A percentile compares a stretch with the other conserved stretches of the same genome.
Conservation (phyloP, 306 rosid species). For the Vigna unguiculata region DNA sequence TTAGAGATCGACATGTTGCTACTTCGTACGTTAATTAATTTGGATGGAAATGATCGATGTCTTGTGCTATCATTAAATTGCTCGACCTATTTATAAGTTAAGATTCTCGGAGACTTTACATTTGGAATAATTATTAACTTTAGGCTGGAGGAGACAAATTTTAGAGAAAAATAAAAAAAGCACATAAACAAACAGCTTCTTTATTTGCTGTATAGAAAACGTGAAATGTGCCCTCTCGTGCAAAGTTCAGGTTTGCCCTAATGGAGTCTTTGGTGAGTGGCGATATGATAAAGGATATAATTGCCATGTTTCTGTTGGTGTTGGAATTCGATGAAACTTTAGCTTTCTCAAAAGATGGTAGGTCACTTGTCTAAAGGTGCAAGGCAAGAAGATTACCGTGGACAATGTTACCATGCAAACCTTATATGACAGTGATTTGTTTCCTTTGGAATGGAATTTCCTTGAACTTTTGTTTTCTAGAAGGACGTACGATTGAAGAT, state of each 20-base stretch:
- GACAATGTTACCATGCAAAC: background rate
- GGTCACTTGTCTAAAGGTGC: conserved; percentile 25
- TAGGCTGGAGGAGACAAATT: background rate
- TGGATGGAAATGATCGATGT: background rate
- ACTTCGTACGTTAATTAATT: background rate
- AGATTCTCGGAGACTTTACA: conserved; percentile 9
- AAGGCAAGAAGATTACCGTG: conserved; percentile 35
- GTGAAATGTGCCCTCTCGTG: background rate
- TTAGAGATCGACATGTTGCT: conserved; percentile 22
- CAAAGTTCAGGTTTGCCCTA: conserved; percentile 12
- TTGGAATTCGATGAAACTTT: conserved; percentile 17
- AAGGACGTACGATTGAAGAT: background rate
- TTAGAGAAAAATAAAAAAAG: background rate
- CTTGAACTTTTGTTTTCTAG: conserved; percentile 7
- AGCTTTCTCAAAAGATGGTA: conserved; percentile 1
- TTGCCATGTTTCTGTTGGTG: background rate
- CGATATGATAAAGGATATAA: background rate
- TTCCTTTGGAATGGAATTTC: background rate
- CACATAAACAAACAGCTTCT: background rate
- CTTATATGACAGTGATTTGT: background rate
- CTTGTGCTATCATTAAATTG: background rate
- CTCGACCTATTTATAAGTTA: conserved; percentile 29
- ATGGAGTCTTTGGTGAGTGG: background rate
- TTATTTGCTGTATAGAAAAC: conserved; percentile 1
- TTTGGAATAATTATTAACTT: conserved; percentile 16